These are phyloP conservation scores for Fusarium robinianum DNA, from an alignment of 2,329 filamentous ascomycete genomes.

Conservation along the genomic window DNA sequence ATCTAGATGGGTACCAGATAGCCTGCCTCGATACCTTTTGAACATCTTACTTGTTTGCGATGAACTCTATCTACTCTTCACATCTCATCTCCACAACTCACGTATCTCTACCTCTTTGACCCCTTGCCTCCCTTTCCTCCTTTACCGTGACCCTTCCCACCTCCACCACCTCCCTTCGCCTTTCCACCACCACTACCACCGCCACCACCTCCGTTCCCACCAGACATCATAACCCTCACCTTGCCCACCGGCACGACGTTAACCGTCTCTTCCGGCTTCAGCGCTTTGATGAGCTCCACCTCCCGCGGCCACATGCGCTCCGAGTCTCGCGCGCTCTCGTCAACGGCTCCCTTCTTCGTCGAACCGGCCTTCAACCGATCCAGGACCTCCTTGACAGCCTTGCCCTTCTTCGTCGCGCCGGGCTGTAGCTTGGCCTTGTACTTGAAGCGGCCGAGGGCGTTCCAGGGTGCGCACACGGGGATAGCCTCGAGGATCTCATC, in stretches of 20 bases:
- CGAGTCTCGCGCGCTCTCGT: constrained; percentile 63
- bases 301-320: constrained; percentile 86
- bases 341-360: constrained; percentile 59
- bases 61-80: not conserved
- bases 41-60: constrained; percentile 8
- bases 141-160: constrained; percentile 40
- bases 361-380: constrained; percentile 75
- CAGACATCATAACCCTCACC: constrained; percentile 76
- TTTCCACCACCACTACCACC: constrained; percentile 50
- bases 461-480: constrained; percentile 68
- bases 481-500: constrained; percentile 78
- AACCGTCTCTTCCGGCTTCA: constrained; percentile 81
- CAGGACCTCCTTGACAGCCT: constrained; percentile 89
- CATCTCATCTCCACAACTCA: not conserved
- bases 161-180: constrained; percentile 42
- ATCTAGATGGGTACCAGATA: constrained; percentile 11
- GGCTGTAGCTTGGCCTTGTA: constrained; percentile 97
- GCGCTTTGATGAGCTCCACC: constrained; percentile 78
- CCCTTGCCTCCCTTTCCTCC: constrained; percentile 47
- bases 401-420: constrained; percentile 88
- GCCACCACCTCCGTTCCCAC: constrained; percentile 52
- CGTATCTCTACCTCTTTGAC: constrained; percentile 46
- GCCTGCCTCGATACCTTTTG: constrained; percentile 19
- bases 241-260: constrained; percentile 81
- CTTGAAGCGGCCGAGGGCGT: constrained; percentile 71